Percentiles rank a stretch among this genome's conserved stretches.
Conservation (phyloP, 352 stramenopile species). For the Globisporangium polare region DNA sequence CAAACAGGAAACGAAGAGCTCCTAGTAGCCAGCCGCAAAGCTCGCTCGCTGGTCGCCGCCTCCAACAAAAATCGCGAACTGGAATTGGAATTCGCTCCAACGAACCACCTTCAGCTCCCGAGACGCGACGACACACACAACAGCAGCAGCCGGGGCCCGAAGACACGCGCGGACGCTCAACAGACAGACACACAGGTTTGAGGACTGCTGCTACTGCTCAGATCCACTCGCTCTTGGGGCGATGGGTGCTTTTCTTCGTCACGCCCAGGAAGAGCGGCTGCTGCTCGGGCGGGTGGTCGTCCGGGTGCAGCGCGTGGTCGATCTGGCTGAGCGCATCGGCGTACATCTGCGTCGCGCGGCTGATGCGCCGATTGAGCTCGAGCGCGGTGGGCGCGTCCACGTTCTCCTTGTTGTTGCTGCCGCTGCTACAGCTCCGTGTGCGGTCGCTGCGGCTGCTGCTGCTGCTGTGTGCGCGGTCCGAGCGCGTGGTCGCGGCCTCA, state of each 20-base stretch:
- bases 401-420: slow-evolving; percentile 20
- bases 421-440: slow-evolving; percentile 6
- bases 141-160: not conserved
- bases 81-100: not conserved
- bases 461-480: slow-evolving; percentile 23
- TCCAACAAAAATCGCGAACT: not conserved
- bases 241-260: slow-evolving; percentile 31
- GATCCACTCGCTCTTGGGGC: slow-evolving; percentile 14
- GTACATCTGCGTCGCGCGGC: slow-evolving; percentile 53
- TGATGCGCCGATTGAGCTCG: slow-evolving; percentile 36
- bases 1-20: not conserved
- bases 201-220: not conserved
- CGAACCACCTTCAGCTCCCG: not conserved
- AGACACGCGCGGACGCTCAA: not conserved
- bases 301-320: slow-evolving; percentile 43
- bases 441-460: slow-evolving; percentile 12
- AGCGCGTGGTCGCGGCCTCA: slow-evolving; percentile 13
- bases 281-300: slow-evolving; percentile 27
- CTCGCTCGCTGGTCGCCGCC: no score
- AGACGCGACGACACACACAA: not conserved
- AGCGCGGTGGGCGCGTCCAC: slow-evolving; percentile 20
- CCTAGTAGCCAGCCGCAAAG: no score
- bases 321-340: slow-evolving; percentile 46
- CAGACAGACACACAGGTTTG: not conserved
- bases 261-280: slow-evolving; percentile 49